phyloP scores from a whole-genome alignment of 345 rosid species.

The Syzygium aromaticum region DNA sequence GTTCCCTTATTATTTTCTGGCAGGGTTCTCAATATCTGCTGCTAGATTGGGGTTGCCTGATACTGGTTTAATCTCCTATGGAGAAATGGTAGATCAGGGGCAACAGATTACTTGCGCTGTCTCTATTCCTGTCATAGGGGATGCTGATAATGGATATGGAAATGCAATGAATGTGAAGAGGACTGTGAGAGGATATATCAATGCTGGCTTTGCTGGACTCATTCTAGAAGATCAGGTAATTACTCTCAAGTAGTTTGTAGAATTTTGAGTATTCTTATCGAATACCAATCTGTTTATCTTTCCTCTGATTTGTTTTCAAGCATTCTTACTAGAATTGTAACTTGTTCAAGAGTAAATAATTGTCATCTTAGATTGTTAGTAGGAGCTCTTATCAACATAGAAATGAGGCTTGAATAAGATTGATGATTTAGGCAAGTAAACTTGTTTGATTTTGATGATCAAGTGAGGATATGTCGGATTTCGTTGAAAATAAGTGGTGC shows the following conservation, averaged over 20 bases:
- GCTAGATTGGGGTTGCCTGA: constrained; percentile 70
- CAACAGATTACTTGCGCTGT: constrained; percentile 65
- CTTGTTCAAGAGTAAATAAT: neutral
- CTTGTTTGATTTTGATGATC: neutral
- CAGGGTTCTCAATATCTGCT: constrained; percentile 86
- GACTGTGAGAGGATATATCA: constrained; percentile 70
- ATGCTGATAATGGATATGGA: constrained; percentile 78
- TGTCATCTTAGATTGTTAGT: neutral
- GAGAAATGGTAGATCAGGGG: constrained; percentile 92
- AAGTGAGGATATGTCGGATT: neutral
- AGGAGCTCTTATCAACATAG: neutral
- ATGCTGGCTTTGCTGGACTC: constrained; percentile 87
- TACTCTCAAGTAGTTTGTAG: neutral
- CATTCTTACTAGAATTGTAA: neutral
- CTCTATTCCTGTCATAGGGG: constrained; percentile 79
- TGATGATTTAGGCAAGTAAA: neutral
- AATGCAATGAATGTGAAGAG: constrained; percentile 85
- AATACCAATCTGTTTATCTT: neutral
- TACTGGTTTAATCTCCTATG: constrained; percentile 67
- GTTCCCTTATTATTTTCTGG: constrained; percentile 2
- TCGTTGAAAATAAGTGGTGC: neutral
- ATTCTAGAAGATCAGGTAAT: constrained; percentile 80
- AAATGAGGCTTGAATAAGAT: neutral
- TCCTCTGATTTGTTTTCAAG: neutral
- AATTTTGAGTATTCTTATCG: neutral